A percentile compares a stretch with the other conserved stretches of the same genome.
Evolutionary conservation across 2,329 filamentous ascomycete species (phyloP).

Genomic region (Metarhizium humberi): DNA sequence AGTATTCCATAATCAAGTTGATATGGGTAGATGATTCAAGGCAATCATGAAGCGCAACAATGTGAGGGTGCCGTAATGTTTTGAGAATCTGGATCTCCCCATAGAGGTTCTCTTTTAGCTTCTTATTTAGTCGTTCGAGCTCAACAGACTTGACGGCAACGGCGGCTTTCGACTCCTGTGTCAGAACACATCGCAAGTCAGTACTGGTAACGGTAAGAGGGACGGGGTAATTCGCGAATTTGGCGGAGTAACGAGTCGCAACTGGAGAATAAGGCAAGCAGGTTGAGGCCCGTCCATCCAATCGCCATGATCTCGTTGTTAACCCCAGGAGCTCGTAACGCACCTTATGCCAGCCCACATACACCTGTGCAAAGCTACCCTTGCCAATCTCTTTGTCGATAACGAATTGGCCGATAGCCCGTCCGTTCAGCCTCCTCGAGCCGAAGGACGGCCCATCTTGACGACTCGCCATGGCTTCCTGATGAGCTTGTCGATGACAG

Average conservation of each 20-base stretch:
- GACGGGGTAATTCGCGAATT: neutral
- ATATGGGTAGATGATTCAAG: constrained; percentile 80
- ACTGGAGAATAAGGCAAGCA: neutral
- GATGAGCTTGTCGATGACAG: constrained; percentile 22
- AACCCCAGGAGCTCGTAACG: constrained; percentile 2
- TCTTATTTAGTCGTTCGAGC: constrained; percentile 81
- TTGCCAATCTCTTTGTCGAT: constrained; percentile 88
- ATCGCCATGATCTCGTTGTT: neutral
- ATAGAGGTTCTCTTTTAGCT: constrained; percentile 92
- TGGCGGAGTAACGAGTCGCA: neutral
- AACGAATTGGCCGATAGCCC: constrained; percentile 62
- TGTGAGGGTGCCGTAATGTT: constrained; percentile 88
- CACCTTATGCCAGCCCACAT: constrained; percentile 76
- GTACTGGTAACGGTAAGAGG: neutral
- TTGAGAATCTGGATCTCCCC: constrained; percentile 94
- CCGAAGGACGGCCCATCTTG: constrained; percentile 26
- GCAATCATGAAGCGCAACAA: constrained; percentile 92
- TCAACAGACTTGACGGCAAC: constrained; percentile 98
- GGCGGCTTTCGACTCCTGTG: constrained; percentile 65
- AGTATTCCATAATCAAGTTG: constrained; percentile 98
- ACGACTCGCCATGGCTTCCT: constrained; percentile 30
- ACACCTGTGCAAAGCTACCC: constrained; percentile 96
- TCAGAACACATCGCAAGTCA: neutral
- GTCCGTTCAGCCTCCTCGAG: constrained; percentile 24
- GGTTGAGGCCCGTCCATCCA: neutral